phyloP scores from a whole-genome alignment of 352 stramenopile genomes.

The Thraustochytrium striatum region DNA sequence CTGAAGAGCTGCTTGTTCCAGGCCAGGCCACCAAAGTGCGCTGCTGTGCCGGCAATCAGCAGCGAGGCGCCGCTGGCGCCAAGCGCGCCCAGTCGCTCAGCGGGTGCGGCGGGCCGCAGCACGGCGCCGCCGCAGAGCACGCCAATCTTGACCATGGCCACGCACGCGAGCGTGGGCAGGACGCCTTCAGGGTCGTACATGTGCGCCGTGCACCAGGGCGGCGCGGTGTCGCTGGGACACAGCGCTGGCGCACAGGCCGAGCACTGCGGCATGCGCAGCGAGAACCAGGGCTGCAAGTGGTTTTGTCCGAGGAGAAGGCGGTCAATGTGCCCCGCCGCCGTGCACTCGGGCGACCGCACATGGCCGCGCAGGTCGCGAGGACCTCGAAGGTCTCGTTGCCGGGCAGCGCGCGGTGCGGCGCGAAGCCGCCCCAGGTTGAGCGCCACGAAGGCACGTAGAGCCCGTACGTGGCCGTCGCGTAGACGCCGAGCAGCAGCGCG shows the following conservation, averaged over 20 bases:
- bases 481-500: background rate
- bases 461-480: background rate
- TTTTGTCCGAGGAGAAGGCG: background rate
- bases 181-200: slow-evolving; percentile 12
- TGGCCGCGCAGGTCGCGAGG: background rate
- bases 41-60: background rate
- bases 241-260: no score
- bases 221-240: background rate
- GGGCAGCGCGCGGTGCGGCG: background rate
- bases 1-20: slow-evolving; percentile 12
- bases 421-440: background rate
- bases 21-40: background rate
- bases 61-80: no score
- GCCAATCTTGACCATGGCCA: background rate
- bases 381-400: background rate
- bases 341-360: background rate
- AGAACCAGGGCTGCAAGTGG: background rate
- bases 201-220: background rate
- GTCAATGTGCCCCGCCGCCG: background rate
- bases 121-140: background rate
- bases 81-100: no score
- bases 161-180: background rate
- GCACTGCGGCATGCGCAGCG: background rate
- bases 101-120: no score
- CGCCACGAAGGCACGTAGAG: background rate